A percentile compares a stretch with the other conserved stretches of the same genome.
Conservation (phyloP, 2,329 filamentous ascomycete genomes). For the Scedosporium aurantiacum region DNA sequence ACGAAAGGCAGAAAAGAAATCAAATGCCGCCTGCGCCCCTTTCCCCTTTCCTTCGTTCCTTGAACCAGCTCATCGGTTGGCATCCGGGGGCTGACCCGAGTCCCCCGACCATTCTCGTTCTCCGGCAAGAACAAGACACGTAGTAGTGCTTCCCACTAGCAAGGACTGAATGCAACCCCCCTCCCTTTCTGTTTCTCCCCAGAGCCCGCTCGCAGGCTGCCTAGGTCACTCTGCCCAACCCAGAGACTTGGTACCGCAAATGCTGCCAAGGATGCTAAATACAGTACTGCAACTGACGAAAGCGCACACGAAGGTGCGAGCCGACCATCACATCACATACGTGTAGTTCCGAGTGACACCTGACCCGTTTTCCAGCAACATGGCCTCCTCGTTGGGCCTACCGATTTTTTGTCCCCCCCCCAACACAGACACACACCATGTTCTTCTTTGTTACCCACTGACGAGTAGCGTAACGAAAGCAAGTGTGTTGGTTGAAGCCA, state of each 20-base stretch:
- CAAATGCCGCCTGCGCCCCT: too few relatives aligned
- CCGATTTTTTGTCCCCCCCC: neutral
- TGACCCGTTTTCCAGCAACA: neutral
- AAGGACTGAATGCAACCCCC: too few relatives aligned
- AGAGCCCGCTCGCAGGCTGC: neutral
- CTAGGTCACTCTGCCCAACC: neutral
- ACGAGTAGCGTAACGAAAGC: too few relatives aligned
- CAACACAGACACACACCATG: neutral
- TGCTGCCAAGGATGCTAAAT: neutral
- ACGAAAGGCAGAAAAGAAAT: too few relatives aligned
- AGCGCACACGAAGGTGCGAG: neutral
- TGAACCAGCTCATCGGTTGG: too few relatives aligned
- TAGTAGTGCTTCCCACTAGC: too few relatives aligned
- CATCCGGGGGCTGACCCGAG: too few relatives aligned
- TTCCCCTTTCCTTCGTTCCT: too few relatives aligned
- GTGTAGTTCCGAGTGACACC: neutral
- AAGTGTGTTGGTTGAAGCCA: too few relatives aligned
- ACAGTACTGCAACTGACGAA: neutral
- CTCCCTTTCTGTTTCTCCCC: neutral
- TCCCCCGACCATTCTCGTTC: too few relatives aligned
- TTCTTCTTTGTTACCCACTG: neutral
- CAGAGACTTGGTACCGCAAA: neutral
- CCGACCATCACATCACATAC: neutral
- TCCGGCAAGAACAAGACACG: too few relatives aligned
- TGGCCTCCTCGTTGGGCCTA: neutral